These are phyloP conservation scores for Penicillium samsonianum DNA, from an alignment of 495 filamentous ascomycete genomes.

Conservation along the genomic window DNA sequence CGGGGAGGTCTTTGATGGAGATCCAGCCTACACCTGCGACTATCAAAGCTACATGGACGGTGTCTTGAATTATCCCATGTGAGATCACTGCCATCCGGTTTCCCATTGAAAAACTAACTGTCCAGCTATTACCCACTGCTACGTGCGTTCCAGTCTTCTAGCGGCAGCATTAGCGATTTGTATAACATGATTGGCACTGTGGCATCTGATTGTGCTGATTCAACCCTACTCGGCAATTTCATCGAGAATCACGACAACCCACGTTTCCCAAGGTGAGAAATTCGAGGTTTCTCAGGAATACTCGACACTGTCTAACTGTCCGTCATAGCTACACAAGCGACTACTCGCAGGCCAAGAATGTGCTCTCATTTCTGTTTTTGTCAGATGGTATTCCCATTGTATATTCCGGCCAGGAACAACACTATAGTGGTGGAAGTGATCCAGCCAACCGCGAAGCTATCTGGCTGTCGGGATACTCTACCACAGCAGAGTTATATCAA, in stretches of 20 bases:
- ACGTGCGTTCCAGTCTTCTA: slow-evolving; percentile 60
- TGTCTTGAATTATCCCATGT: slow-evolving; percentile 66
- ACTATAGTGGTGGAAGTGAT: slow-evolving; percentile 62
- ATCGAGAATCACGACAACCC: slow-evolving; percentile 79
- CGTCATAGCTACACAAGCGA: slow-evolving; percentile 46
- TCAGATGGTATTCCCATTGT: slow-evolving; percentile 66
- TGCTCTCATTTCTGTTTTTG: slow-evolving; percentile 69
- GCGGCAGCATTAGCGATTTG: slow-evolving; percentile 58
- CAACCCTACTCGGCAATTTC: slow-evolving; percentile 70
- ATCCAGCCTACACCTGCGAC: slow-evolving; percentile 60
- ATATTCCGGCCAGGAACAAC: slow-evolving; percentile 76
- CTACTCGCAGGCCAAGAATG: slow-evolving; percentile 62
- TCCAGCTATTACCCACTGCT: slow-evolving; percentile 57
- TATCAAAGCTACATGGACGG: slow-evolving; percentile 64
- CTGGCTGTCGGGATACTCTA: slow-evolving; percentile 69
- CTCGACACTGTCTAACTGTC: background rate
- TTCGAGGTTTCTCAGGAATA: background rate
- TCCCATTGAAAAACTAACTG: background rate
- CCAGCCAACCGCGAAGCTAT: slow-evolving; percentile 74
- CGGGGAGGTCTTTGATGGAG: slow-evolving; percentile 68
- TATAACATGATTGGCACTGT: slow-evolving; percentile 60
- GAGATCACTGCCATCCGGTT: background rate
- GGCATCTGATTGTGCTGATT: slow-evolving; percentile 56
- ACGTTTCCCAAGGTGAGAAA: slow-evolving; percentile 58
- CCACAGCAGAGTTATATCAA: slow-evolving; percentile 59